Base-by-base conservation (phyloP, 1,284 basidiomycete genomes). In the Ustilago hordei region DNA sequence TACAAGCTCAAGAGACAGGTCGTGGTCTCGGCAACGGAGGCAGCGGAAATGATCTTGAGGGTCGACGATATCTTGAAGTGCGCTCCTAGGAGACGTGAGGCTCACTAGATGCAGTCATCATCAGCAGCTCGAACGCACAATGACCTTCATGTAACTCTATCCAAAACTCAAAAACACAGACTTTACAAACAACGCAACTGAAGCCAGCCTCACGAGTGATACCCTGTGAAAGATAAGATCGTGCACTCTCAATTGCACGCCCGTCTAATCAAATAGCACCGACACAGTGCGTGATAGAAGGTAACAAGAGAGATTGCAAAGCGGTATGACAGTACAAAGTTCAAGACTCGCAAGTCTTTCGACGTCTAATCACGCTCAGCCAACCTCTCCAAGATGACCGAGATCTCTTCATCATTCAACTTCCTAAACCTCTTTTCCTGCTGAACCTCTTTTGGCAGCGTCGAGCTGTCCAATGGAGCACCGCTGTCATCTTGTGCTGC, bases 1-100 rank as follows among this genome's bases (percentile, higher is more conserved):
- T 99, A 95, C 88, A 99, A 99, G 89, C 89, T 99, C 75, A 99
- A 99, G 89, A 89, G 92, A 52, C 95, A 98, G 87, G 95, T 99
- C 0, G 92, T 99, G 4, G 88, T 94, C 60, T 95, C 93, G 81
- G 95, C 97, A 1, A 95, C 92, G 73, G 97, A 99, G 87, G 97
- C 96, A 9, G 93, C 95, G 2, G 97, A 99, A 89, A 98, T 99
- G 95, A 98, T 98, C 79, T 90, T 99, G 79, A 90, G 96, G 91
- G 95, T 87, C 41, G 93, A 89, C 50, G 76, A 89, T 75, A 90
- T 91, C 71, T 82, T 91, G 70, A 87, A 90, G 53, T 85, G 88
- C 39, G 88, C 90, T 48, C 90, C 90, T 34, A 87, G 90, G 81
- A 88, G 89, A 82, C 86, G 90, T 58, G 90, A 91, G 82, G 90